Base-by-base conservation (phyloP, 192 early-diverging fungal genomes). In the Geranomyces variabilis region DNA sequence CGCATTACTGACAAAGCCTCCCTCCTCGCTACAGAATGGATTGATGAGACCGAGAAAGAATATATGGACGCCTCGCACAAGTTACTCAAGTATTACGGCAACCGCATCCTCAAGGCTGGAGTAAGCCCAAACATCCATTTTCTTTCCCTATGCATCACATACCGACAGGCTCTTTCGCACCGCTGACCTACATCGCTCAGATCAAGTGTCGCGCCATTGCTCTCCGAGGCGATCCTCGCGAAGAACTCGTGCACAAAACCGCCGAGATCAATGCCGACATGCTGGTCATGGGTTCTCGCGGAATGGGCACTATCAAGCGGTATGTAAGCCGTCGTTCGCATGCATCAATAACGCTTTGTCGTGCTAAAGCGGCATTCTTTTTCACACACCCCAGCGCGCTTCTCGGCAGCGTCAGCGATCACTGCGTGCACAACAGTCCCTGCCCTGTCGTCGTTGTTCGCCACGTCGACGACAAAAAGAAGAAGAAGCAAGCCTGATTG, bases 141-240 rank as follows among this genome's bases (percentile, higher is more conserved):
- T 43, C 31, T 21, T 43, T 58, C 22, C 10, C 17, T 12, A 1
- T 41, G 67, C 29, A 36, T 60, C 30, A 59, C 26, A n/a, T 48
- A 1, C 1, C 45, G 17, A 17, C 43, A 10, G 14, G 9, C 58
- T 19, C 58, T 33, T 30, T 60, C 7, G 58, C 31, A 29, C 29
- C 17, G 58, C 29, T 60, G 7, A 28, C 28, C 8, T 28, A 7
- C 51, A 9, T 58, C n/a, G n/a, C 43, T 15, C 33, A 73, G 63
- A 55, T 55, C 34, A 69, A 66, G 21, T 71, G 53, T 43, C 76
- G 77, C 22, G 83, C 80, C 21, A 80, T 82, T 51, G 76, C 78
- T 15, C 75, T 85, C 31, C 67, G 78, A 15, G 83, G 83, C 34
- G 83, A 85, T 58, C 67, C 80, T 8, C 67, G 79, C 45, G 77